Base-by-base conservation (phyloP, 148 eudicot species). In the Hydrangea macrophylla region DNA sequence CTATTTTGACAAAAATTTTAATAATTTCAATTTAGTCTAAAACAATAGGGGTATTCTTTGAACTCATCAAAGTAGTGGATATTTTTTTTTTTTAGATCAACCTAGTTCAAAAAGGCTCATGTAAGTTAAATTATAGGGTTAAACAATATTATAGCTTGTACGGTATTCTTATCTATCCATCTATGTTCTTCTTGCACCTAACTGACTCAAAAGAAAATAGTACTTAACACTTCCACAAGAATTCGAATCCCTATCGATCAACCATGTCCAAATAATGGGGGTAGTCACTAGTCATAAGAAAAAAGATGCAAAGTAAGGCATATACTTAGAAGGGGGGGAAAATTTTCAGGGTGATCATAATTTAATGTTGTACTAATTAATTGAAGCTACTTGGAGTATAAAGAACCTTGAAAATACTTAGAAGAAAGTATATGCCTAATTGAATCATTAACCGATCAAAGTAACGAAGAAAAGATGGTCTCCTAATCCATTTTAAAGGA, bases 361-460 rank as follows among this genome's bases (percentile, higher is more conserved):
- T 17, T 63, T 12, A 9, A 20, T 17, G 6, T 40, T 20, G 64
- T 24, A 18, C 64, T 48, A 39, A 35, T n/a, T 24, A 18, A 0
- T 12, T 30, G 26, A 55, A 32, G 12, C 24, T 56, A 35, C 2
- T 23, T n/a, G 62, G 57, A 67, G 36, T 39, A 55, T 12, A 9
- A n/a, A 62, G 53, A 48, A 48, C 53, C 53, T 48, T 48, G n/a
- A 31, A 24, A 50, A 20, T 20, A 50, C 20, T 65, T 31, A 48
- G 18, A 50, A 44, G n/a, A n/a, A 28, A 71, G 81, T 27, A 74
- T 77, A 81, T 81, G 79, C 72, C 67, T 26, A 64, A 50, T 59
- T 70, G 81, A 60, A 67, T 67, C 73, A 53, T 37, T 50, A 55
- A 37, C 63, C 25, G 39, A 39, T 18, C 51, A 54, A 30, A 28